A percentile compares a stretch with the other conserved stretches of the same genome.
Conservation (phyloP, 202 grass and related monocot genomes). For the Alloteropsis angusta region DNA sequence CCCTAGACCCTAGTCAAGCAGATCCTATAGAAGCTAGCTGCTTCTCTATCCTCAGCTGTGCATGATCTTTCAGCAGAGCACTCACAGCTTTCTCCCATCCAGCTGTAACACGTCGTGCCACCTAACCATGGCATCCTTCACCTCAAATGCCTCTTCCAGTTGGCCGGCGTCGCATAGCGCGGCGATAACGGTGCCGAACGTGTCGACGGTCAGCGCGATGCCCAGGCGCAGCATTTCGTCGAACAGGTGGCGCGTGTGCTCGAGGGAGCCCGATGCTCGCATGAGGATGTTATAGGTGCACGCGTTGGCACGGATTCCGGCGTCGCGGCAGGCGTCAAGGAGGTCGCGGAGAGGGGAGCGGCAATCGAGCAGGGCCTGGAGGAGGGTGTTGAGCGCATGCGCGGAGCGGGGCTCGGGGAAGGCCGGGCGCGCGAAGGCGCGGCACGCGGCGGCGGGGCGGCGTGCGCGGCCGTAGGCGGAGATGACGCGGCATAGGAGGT, state of each 20-base stretch:
- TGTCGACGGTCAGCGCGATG: conserved; percentile 35
- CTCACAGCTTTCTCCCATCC: conserved; percentile 41
- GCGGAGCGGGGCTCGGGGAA: conserved; percentile 36
- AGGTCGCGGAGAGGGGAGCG: conserved; percentile 7
- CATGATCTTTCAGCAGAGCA: conserved; percentile 18
- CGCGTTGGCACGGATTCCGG: conserved; percentile 30
- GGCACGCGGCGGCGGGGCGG: conserved; percentile 23
- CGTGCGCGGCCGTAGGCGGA: conserved; percentile 40
- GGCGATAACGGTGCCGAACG: conserved; percentile 43
- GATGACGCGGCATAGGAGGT: conserved; percentile 46
- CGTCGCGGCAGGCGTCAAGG: conserved; percentile 19
- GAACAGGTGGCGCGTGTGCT: conserved; percentile 28
- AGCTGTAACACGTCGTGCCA: conserved; percentile 25
- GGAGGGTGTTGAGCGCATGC: conserved; percentile 49
- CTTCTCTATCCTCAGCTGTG: conserved; percentile 12
- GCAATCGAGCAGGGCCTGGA: conserved; percentile 39
- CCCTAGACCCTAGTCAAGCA: conserved; percentile 5
- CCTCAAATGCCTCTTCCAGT: conserved; percentile 37
- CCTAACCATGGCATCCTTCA: conserved; percentile 49
- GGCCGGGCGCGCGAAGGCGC: conserved; percentile 36
- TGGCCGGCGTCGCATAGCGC: conserved; percentile 21
- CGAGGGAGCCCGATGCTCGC: conserved; percentile 19
- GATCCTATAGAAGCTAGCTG: conserved; percentile 25
- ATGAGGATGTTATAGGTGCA: conserved; percentile 66
- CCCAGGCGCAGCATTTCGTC: conserved; percentile 44